A percentile compares a stretch with the other conserved stretches of the same genome.
Evolutionary conservation across 139 green algal genomes (phyloP).

Genomic region (Coelastrella sp.): DNA sequence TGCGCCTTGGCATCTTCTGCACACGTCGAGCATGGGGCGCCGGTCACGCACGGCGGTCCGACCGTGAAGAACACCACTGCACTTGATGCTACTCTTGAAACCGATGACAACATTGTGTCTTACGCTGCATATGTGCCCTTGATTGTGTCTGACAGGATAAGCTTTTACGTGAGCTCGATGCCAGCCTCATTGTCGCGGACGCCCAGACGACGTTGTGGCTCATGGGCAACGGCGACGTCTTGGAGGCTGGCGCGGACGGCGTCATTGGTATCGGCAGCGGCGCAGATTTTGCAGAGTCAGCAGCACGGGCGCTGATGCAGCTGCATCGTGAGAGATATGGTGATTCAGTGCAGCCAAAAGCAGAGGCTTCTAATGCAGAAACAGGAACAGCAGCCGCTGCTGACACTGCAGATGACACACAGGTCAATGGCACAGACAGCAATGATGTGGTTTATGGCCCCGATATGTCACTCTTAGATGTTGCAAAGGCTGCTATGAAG

Average conservation of each 20-base stretch:
- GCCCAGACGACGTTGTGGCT: constrained; percentile 77
- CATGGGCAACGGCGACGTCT: constrained; percentile 92
- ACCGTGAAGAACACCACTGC: too few relatives aligned
- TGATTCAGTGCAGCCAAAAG: not conserved
- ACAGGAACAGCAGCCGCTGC: constrained; percentile 20
- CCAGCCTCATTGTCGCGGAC: constrained; percentile 87
- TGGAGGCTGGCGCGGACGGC: constrained; percentile 87
- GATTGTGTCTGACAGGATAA: constrained; percentile 23
- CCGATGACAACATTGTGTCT: too few relatives aligned
- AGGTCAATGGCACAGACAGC: not conserved
- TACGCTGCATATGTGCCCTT: too few relatives aligned
- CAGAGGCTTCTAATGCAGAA: not conserved
- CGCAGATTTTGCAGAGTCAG: constrained; percentile 65
- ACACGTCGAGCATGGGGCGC: too few relatives aligned
- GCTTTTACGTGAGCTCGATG: constrained; percentile 36
- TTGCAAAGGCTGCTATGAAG: constrained; percentile 85
- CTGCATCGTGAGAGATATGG: constrained; percentile 18
- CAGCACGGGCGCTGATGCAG: constrained; percentile 69
- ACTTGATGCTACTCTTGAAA: too few relatives aligned
- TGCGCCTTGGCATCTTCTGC: too few relatives aligned
- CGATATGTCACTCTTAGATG: constrained; percentile 29
- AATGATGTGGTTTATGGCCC: not conserved
- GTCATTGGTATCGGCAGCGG: constrained; percentile 77
- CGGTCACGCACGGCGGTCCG: too few relatives aligned
- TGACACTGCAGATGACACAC: not conserved